Evolutionary conservation across 345 rosid genomes (phyloP), one percentile per base, ranked within the genome.

Genomic region (Abelmoschus esculentus): DNA sequence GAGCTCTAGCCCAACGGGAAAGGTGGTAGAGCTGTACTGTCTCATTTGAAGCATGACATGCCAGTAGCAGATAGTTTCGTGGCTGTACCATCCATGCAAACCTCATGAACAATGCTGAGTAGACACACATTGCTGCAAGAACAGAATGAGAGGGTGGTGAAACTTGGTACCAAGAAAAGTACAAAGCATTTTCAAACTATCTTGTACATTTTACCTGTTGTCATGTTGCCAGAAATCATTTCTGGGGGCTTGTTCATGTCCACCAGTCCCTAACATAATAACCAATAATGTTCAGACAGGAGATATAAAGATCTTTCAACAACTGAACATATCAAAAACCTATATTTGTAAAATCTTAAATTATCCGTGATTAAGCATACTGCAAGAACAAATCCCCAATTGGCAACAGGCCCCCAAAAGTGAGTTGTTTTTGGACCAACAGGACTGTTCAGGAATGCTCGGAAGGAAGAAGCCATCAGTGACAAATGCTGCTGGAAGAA

Each of bases 211-310:
- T 70, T 34, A 87, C 96, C 96, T 75, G 86, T 79, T 0, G 96
- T 84, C 96, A 92, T 92, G 79, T 88, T 88, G 70, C 96, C 88
- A 1, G 99, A 95, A 64, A 95, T 90, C 96, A 83, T 80, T 77
- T 95, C 96, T 0, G 98, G 96, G n/a, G 99, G 96, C 74, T 95
- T 95, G 6, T 90, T 77, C 89, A 86, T 86, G 82, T 95, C 98
- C 71, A 80, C 89, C 79, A 95, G 73, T 38, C 99, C 99, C 99
- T 95, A 80, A 77, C 17, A 56, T 31, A 71, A 61, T 13, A 53
- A 77, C n/a, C n/a, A 56, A 44, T 71, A 11, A 61, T 8, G 7
- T 72, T 47, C 12, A 52, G 70, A 63, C 3, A 26, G 11, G 46
- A 73, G 22, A 59, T 46, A 66, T 18, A 73, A 58, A 67, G 17